Evolutionary conservation across 768 basidiomycete species (phyloP), one percentile per base, ranked within the genome.

Genomic region (Tulasnella sp.): DNA sequence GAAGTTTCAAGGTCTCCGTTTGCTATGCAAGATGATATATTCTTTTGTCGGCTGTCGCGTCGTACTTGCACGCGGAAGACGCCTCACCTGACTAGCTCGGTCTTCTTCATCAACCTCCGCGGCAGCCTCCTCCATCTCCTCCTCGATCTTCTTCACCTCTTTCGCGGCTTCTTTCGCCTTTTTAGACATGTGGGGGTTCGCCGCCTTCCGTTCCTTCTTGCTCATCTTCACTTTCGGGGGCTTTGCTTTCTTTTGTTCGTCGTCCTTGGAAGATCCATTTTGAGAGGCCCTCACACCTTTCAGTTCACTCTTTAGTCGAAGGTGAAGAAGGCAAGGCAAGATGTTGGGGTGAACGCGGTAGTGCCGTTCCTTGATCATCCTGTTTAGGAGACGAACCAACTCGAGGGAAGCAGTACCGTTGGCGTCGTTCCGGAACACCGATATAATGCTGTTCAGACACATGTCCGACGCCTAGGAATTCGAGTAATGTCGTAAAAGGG

Each of bases 1-100:
- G 87, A 79, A 98, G 90, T 83, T 99, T 99, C 79, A 99, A 87
- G 71, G 97, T 98, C 85, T 99, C 97, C 25, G 96, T 99, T 87
- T 97, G 96, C 96, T 97, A 80, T 72, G 42, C 58, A 19, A 8
- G 11, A 17, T 1, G 49, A 49, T 1, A 2, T 3, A 12, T 64
- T 5, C 0, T 0, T 17, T 5, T 64, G 31, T 64, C 31, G 31
- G 58, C 5, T 17, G 15, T 71, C 22, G 22, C 22, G 36, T 70
- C 5, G 1, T 14, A 67, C 12, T 77, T 31, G 64, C n/a, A 76
- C 25, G 76, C 64, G 11, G 75, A 42, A 72, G 34, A 67, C 29
- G 34, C 87, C 93, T 84, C 81, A 97, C 96, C 78, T 88, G 91
- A 67, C 85, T 85, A 34, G 91, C 90, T 78, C 93, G 89, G 80